Evolutionary conservation across 1,284 basidiomycete genomes (phyloP).

Genomic region (Xerocomus nothofagi): DNA sequence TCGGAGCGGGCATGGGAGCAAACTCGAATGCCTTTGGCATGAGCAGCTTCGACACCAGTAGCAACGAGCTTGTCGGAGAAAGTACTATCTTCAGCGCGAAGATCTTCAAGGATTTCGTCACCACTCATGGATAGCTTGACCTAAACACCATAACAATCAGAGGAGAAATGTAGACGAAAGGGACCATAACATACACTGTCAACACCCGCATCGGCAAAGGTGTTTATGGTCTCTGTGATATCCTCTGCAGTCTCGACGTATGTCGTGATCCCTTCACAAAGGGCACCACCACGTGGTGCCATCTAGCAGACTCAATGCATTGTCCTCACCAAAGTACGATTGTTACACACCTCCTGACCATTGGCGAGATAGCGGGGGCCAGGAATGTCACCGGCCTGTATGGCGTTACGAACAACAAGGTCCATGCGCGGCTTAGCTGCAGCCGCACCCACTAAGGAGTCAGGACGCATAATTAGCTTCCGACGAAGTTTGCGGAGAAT

Average conservation of each 20-base stretch:
- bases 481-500: not conserved
- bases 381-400: constrained; percentile 33
- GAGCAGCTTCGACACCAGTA: constrained; percentile 33
- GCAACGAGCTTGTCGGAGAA: constrained; percentile 35
- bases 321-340: not conserved
- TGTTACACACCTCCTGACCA: constrained; percentile 28
- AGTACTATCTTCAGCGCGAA: constrained; percentile 37
- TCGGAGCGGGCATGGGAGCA: constrained; percentile 38
- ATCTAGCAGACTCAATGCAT: constrained; percentile 20
- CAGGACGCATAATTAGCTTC: not conserved
- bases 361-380: constrained; percentile 35
- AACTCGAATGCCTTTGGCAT: constrained; percentile 33
- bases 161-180: not conserved
- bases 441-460: constrained; percentile 31
- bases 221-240: constrained; percentile 16
- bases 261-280: constrained; percentile 33
- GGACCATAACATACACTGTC: constrained; percentile 17
- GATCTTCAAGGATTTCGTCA: constrained; percentile 37
- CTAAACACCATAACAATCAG: constrained; percentile 4
- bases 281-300: constrained; percentile 33
- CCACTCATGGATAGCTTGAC: constrained; percentile 36
- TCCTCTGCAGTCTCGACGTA: constrained; percentile 31
- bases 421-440: constrained; percentile 34
- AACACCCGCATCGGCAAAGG: constrained; percentile 25
- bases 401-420: constrained; percentile 33